These are phyloP conservation scores for Avena atlantica DNA, from an alignment of 176 grass and related monocot species.

Conservation along the genomic window DNA sequence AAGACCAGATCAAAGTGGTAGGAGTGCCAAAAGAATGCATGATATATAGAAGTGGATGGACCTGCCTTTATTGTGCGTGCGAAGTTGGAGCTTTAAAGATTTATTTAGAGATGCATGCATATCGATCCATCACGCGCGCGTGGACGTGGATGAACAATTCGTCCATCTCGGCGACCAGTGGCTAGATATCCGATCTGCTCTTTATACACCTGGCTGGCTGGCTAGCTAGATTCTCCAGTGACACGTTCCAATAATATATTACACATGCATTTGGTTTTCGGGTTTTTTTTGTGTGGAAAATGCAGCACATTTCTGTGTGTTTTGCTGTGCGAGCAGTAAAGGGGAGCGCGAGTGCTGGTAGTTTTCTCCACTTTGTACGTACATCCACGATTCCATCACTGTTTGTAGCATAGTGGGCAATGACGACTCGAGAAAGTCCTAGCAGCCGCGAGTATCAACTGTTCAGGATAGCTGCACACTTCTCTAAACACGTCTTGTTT, in stretches of 20 bases:
- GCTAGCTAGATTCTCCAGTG: neutral
- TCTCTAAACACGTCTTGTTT: no score
- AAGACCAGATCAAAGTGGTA: neutral
- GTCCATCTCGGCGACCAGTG: conserved; percentile 2
- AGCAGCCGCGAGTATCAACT: no score
- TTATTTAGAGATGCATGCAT: neutral
- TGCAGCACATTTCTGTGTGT: neutral
- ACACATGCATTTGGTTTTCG: conserved; percentile 15
- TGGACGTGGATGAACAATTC: neutral
- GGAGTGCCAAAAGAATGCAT: neutral
- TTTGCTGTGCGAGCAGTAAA: neutral
- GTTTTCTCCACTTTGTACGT: no score
- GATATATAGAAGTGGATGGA: no score
- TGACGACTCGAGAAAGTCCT: no score
- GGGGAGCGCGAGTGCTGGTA: no score
- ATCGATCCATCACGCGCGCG: conserved; percentile 16
- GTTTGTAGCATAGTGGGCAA: no score
- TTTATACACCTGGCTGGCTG: neutral
- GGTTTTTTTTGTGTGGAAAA: neutral
- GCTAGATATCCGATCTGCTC: neutral
- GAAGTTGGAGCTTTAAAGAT: neutral
- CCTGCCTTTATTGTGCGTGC: neutral
- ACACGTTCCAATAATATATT: conserved; percentile 3
- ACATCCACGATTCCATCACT: no score
- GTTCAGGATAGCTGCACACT: no score